These are phyloP conservation scores for Microstegium vimineum DNA, from an alignment of 176 grass and related monocot genomes.

Conservation along the genomic window DNA sequence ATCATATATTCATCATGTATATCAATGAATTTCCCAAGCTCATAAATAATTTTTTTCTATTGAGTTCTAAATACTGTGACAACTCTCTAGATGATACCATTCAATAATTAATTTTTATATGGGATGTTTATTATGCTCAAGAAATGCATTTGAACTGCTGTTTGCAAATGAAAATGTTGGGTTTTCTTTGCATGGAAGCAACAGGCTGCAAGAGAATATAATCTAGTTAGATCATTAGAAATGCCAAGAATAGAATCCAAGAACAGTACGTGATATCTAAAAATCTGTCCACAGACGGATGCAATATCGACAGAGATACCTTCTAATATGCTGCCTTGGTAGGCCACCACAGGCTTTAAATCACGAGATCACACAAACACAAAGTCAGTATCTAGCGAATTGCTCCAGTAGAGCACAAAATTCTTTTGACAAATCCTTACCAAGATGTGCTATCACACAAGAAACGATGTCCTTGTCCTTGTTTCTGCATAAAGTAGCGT, in stretches of 20 bases:
- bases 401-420: slow-evolving; percentile 7
- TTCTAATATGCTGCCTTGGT: slow-evolving; percentile 4
- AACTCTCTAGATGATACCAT: background rate
- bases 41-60: background rate
- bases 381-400: slow-evolving; percentile 4
- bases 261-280: slow-evolving; percentile 21
- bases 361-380: slow-evolving; percentile 12
- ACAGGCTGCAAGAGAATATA: slow-evolving; percentile 27
- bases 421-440: background rate
- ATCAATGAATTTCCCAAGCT: background rate
- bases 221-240: slow-evolving; percentile 10
- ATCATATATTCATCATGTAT: background rate
- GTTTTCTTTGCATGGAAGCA: slow-evolving; percentile 25
- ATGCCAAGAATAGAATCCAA: slow-evolving; percentile 41
- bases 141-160: background rate
- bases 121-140: background rate
- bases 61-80: background rate
- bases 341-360: slow-evolving; percentile 16
- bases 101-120: background rate
- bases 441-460: background rate
- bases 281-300: slow-evolving; percentile 8
- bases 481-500: slow-evolving; percentile 11
- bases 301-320: slow-evolving; percentile 24
- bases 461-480: background rate
- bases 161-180: slow-evolving; percentile 3